Evolutionary conservation across 345 rosid species (phyloP), one percentile per base, ranked within the genome.

Genomic region (Brassica rapa): DNA sequence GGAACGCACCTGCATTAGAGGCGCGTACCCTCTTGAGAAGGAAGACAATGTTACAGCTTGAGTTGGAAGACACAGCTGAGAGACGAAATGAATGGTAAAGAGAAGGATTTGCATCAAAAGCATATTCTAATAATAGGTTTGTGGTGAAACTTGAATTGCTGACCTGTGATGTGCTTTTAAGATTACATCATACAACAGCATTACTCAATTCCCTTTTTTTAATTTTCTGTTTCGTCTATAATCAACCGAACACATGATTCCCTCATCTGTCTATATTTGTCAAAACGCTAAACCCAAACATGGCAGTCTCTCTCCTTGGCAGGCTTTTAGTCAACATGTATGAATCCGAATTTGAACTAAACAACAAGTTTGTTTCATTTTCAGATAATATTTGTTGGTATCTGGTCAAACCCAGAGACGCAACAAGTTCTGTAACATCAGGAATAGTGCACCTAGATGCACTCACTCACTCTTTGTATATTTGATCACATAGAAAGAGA

Each of bases 1-100:
- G 84, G 86, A 73, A 80, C 85, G 83, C 86, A 80, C 92, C 82
- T 73, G 57, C 78, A 62, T 62, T 35, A 24, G 43, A 82, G 81
- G 71, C 60, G 85, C 86, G 86, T 86, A 70, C 90, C 93, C 91
- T 92, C 83, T 83, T 37, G 75, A 80, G 73, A 62, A 69, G 8
- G 72, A 75, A 2, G 19, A 60, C 57, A 9, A 19, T 79, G 16
- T 67, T 79, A 62, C 74, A 62, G 37, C 78, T 59, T 32, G 73
- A 72, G 68, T 67, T 73, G 64, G 69, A 66, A 30, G 77, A 72
- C 74, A 79, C 70, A 73, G 11, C 65, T 61, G 72, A 77, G 76
- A 77, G 16, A 79, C 49, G 29, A 78, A 14, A 72, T 78, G 73
- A 59, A 72, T 72, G 77, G 73, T 72, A 60, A 51, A 73, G 82